Evolutionary conservation across 1,284 basidiomycete genomes (phyloP).

Genomic region (Violaceomyces palustris): DNA sequence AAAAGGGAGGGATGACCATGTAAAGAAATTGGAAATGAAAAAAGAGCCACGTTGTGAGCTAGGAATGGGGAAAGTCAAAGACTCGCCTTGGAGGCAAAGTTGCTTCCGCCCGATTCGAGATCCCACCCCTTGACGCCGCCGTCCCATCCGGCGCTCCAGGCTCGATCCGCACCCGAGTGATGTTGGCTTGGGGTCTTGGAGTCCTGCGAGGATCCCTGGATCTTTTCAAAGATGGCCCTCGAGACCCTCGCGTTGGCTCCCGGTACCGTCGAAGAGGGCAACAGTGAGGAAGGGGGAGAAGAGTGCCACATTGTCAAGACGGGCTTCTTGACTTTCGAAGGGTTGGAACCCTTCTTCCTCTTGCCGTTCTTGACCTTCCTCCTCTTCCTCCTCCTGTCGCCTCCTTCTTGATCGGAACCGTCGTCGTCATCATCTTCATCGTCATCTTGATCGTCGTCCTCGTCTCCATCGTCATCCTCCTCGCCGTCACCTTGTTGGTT

Average conservation of each 20-base stretch:
- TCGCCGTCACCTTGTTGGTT: constrained; percentile 1
- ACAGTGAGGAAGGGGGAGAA: constrained; percentile 1
- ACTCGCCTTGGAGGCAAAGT: constrained; percentile 8
- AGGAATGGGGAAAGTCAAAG: background rate
- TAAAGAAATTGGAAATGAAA: too few species aligned
- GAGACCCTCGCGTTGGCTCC: constrained; percentile 31
- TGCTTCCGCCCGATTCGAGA: constrained; percentile 16
- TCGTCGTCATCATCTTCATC: background rate
- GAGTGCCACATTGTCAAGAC: constrained; percentile 19
- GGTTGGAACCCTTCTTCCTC: background rate
- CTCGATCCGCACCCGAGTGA: too few species aligned
- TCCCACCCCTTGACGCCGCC: constrained; percentile 46
- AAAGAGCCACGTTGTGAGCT: too few species aligned
- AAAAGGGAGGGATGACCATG: constrained; percentile 1
- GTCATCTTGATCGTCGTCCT: constrained; percentile 2
- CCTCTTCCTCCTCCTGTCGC: constrained; percentile 12
- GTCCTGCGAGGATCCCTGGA: constrained; percentile 7
- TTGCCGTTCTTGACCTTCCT: constrained; percentile 2
- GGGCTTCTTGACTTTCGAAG: constrained; percentile 6
- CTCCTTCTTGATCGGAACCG: too few species aligned
- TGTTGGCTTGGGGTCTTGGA: too few species aligned
- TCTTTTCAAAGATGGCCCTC: constrained; percentile 17
- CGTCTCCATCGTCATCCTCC: constrained; percentile 12
- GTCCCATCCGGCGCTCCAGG: constrained; percentile 42
- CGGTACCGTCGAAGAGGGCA: constrained; percentile 10